These are phyloP conservation scores for Bolboschoenus planiculmis DNA, from an alignment of 176 grass and related monocot species.

Conservation along the genomic window DNA sequence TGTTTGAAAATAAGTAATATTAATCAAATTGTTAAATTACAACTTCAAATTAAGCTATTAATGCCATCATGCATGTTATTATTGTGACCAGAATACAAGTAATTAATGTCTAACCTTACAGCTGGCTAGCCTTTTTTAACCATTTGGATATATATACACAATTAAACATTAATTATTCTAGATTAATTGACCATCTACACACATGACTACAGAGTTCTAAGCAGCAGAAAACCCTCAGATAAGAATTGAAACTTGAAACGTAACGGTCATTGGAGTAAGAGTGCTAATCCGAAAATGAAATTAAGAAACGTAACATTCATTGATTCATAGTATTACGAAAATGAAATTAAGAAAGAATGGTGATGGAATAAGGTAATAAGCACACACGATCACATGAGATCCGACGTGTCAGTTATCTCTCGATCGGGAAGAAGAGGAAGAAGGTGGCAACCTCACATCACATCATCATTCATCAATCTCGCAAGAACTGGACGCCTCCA, in stretches of 20 bases:
- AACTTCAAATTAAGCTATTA: neutral
- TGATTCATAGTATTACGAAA: neutral
- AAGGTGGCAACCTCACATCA: neutral
- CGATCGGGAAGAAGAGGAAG: no score
- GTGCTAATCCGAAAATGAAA: no score
- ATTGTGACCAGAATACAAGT: neutral
- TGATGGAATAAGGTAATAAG: no score
- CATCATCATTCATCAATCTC: neutral
- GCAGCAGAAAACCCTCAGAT: neutral
- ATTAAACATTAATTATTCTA: neutral
- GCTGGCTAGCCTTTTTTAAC: neutral
- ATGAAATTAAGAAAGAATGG: no score
- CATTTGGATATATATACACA: neutral
- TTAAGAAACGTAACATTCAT: no score
- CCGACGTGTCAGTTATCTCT: constrained; percentile 1
- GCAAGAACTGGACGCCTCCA: neutral
- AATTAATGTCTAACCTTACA: neutral
- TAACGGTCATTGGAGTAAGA: no score
- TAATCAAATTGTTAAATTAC: neutral
- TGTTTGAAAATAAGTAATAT: neutral
- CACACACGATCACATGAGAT: neutral
- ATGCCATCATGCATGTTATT: neutral
- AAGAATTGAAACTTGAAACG: neutral
- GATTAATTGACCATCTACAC: no score
- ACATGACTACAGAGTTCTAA: neutral